Evolutionary conservation across 495 filamentous ascomycete species (phyloP).

Genomic region (Penicillium malachiteum): DNA sequence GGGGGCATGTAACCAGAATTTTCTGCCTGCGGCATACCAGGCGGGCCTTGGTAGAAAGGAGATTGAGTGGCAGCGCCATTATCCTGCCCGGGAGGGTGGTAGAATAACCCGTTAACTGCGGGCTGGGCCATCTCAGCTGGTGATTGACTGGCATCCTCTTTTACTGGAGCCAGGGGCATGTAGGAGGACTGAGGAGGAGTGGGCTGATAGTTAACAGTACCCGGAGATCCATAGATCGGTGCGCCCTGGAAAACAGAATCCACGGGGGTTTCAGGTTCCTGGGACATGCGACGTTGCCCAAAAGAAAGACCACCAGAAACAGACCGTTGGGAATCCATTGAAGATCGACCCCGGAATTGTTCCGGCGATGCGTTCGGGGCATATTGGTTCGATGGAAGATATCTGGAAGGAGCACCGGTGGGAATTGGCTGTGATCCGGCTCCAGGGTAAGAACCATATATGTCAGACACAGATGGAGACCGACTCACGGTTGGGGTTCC

Average conservation of each 20-base stretch:
- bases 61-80: constrained; percentile 11
- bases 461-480: constrained; percentile 69
- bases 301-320: constrained; percentile 27
- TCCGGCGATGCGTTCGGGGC: constrained; percentile 51
- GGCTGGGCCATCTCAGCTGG: constrained; percentile 23
- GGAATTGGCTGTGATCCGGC: constrained; percentile 36
- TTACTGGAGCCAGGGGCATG: constrained; percentile 46
- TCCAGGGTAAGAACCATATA: constrained; percentile 63
- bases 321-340: constrained; percentile 49
- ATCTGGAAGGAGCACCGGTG: constrained; percentile 55
- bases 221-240: constrained; percentile 37
- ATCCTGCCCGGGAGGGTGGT: constrained; percentile 23
- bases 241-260: constrained; percentile 34
- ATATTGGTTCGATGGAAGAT: constrained; percentile 58
- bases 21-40: constrained; percentile 22
- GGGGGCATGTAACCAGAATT: constrained; percentile 15
- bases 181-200: constrained; percentile 52
- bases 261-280: constrained; percentile 36
- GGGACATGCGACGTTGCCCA: constrained; percentile 41
- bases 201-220: constrained; percentile 40
- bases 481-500: constrained; percentile 83
- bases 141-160: constrained; percentile 39
- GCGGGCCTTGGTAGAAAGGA: constrained; percentile 27
- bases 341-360: constrained; percentile 43
- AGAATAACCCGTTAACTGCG: constrained; percentile 27